Base-by-base conservation (phyloP, 208 protist genomes). In the Trypanosoma theileri region DNA sequence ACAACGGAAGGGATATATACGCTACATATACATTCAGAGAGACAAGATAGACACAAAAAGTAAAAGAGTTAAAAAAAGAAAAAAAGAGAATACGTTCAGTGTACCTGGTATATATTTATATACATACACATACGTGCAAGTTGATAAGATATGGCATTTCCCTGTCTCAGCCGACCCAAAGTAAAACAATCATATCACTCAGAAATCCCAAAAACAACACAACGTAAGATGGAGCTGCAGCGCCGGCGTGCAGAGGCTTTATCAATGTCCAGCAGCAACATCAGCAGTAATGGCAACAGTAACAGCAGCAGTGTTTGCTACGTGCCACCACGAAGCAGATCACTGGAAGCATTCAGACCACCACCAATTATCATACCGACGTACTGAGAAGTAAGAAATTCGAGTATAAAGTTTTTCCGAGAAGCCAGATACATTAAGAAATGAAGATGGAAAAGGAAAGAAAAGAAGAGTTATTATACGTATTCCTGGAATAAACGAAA, bases 281-380 rank as follows among this genome's bases (percentile, higher is more conserved):
- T 14, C 12, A 45, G 12, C 12, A 45, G 12, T 14, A 45, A 45
- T 45, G 12, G 12, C 12, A 45, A 45, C 12, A 45, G 12, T 45
- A 48, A 11, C 44, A 48, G 16, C 55, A 42, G 26, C 16, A 31
- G 12, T 42, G 42, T 10, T 31, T 59, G 8, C 7, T 44, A 48
- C 6, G 73, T 69, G 6, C 69, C 73, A 19, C 56, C 56, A 22
- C 69, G 79, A 17, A 45, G 48, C n/a, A 77, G 71, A 70, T 71
- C 65, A 14, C 69, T 85, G 14, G 79, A 80, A 17, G 66, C 57
- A 12, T 63, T 59, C 28, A 74, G 79, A 1, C 79, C 79, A 6
- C 66, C 74, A 1, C 79, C 79, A 2, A 76, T 85, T 16, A 51
- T 59, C 8, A 7, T 80, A 12, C 28, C 44, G 1, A 31, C 17